Percentiles rank a stretch among this genome's conserved stretches.
phyloP scores from a whole-genome alignment of 805 yeast species.

The Starmerella stigmatis region DNA sequence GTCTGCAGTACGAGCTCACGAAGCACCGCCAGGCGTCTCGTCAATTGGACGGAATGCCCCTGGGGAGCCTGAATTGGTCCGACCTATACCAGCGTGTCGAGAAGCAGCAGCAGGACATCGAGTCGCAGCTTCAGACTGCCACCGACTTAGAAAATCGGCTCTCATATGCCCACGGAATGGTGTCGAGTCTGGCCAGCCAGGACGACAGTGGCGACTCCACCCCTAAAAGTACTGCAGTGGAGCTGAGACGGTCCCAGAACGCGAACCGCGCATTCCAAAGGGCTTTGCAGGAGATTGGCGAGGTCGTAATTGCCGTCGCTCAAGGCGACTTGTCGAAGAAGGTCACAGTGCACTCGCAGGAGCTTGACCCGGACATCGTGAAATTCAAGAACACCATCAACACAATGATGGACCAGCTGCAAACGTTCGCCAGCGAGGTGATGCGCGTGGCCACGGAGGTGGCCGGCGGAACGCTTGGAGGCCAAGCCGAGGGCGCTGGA shows the following conservation, averaged over 20 bases:
- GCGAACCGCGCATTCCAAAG: slow-evolving; percentile 60
- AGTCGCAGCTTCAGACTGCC: slow-evolving; percentile 29
- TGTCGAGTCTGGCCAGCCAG: slow-evolving; percentile 28
- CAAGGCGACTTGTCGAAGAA: slow-evolving; percentile 79
- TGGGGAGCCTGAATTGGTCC: slow-evolving; percentile 18
- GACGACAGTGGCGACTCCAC: slow-evolving; percentile 12
- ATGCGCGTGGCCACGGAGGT: slow-evolving; percentile 82
- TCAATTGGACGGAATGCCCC: background rate
- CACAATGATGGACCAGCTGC: slow-evolving; percentile 81
- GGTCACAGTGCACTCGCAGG: slow-evolving; percentile 60
- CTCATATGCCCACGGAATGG: slow-evolving; percentile 29
- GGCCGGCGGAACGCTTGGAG: slow-evolving; percentile 82
- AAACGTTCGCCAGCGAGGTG: slow-evolving; percentile 69
- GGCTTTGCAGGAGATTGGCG: slow-evolving; percentile 70
- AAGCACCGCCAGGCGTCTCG: slow-evolving; percentile 6
- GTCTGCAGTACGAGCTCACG: slow-evolving; percentile 22
- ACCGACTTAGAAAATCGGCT: slow-evolving; percentile 29
- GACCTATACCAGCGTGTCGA: slow-evolving; percentile 30
- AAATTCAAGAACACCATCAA: slow-evolving; percentile 74
- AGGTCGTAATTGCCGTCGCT: slow-evolving; percentile 79
- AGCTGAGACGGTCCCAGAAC: slow-evolving; percentile 34
- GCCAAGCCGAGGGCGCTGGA: slow-evolving; percentile 77
- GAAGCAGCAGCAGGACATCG: slow-evolving; percentile 31
- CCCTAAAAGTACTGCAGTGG: slow-evolving; percentile 23
- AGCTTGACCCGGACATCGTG: slow-evolving; percentile 66